Evolutionary conservation across 73 alveolate genomes (phyloP), one percentile per base, ranked within the genome.

Genomic region (Diophrys appendiculata): DNA sequence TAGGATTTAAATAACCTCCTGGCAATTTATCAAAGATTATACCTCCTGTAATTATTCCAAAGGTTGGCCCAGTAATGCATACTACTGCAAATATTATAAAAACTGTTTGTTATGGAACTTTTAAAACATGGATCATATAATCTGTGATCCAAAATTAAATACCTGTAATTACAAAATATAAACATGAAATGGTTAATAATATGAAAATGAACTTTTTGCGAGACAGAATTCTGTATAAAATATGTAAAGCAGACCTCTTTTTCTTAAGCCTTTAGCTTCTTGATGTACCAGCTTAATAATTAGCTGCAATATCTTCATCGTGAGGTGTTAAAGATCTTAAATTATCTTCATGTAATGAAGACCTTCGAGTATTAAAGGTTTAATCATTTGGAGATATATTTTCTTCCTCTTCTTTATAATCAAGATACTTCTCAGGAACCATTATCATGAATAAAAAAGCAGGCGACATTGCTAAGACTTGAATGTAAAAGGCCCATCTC

Each of bases 61-160:
- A 54, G 1, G 95, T 90, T 2, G 99, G 99, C 1, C 96, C 96
- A 0, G 99, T 88, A 74, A 95, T 73, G 72, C 97, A 88, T 33
- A 89, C 88, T 22, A 93, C 56, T 2, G 97, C 69, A 86, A 84
- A 93, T 35, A 86, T 86, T n/a, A 87, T 77, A 70, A 84, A 90
- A 0, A 92, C 97, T 53, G 73, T 83, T 8, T 83, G 35, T 22
- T 82, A 67, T 13, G 83, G 88, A 29, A 84, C 69, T 32, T 86
- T 78, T 30, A 95, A 33, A 0, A 91, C 94, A 33, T 54, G 80
- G 54, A 79, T 81, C 91, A 93, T 83, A 72, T 95, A 95, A 53
- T 95, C 97, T 30, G 98, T 77, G 77, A 93, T 91, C 99, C 99
- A 95, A 81, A 93, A 95, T 80, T 93, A 90, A 26, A 95, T 91